Percentiles rank a stretch among this genome's conserved stretches.
phyloP scores from a whole-genome alignment of 345 rosid genomes.

The Eutrema japonicum region DNA sequence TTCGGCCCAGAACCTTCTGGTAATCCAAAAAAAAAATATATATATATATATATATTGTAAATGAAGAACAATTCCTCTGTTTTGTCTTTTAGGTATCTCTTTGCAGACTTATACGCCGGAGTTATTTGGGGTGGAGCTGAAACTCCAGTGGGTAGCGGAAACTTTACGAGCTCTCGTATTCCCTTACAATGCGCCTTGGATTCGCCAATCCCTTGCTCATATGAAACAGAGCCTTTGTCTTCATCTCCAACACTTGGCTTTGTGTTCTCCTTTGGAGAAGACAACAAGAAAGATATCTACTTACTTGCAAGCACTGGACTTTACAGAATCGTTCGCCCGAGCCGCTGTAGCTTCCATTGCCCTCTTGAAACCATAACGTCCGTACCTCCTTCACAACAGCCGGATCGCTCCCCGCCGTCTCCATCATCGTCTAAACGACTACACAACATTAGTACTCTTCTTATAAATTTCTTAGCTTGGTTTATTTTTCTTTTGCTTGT shows the following conservation, averaged over 20 bases:
- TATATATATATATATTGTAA: neutral
- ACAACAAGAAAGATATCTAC: slow-evolving; percentile 69
- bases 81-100: slow-evolving; percentile 47
- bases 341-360: slow-evolving; percentile 80
- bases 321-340: slow-evolving; percentile 76
- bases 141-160: slow-evolving; percentile 66
- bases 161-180: slow-evolving; percentile 56
- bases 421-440: slow-evolving; percentile 26
- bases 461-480: slow-evolving; percentile 8
- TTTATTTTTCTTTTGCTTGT: slow-evolving; percentile 18
- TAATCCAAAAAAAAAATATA: no score
- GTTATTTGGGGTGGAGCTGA: slow-evolving; percentile 51
- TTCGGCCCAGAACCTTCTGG: no score
- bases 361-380: slow-evolving; percentile 62
- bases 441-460: neutral
- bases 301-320: slow-evolving; percentile 69
- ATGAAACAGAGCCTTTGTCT: slow-evolving; percentile 46
- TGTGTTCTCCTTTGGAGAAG: slow-evolving; percentile 80
- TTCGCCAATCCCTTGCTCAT: slow-evolving; percentile 67
- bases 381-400: slow-evolving; percentile 41
- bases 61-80: neutral
- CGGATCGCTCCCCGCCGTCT: slow-evolving; percentile 52
- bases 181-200: slow-evolving; percentile 67
- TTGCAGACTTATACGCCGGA: slow-evolving; percentile 53
- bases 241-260: slow-evolving; percentile 62